phyloP scores from a whole-genome alignment of 2,329 filamentous ascomycete genomes.

The Periconia digitata region DNA sequence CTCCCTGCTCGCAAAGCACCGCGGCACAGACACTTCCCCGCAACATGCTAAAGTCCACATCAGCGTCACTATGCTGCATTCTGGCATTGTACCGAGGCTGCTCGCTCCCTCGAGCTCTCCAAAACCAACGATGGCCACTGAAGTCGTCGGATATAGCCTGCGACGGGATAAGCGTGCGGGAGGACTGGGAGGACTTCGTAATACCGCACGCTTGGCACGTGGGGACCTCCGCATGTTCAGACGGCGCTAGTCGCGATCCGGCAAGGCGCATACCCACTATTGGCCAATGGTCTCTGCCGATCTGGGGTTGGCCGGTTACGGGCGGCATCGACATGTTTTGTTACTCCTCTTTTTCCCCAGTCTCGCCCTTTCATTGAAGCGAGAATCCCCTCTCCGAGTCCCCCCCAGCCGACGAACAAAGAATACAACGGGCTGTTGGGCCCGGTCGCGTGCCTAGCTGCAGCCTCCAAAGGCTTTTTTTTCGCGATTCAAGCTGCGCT shows the following conservation, averaged over 20 bases:
- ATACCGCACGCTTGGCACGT: constrained; percentile 35
- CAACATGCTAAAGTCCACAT: constrained; percentile 14
- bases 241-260: background rate
- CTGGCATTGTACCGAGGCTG: constrained; percentile 31
- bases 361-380: too few relatives aligned
- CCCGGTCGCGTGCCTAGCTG: background rate
- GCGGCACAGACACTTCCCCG: background rate
- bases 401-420: background rate
- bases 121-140: background rate
- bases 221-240: constrained; percentile 22
- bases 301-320: constrained; percentile 2
- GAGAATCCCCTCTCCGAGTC: background rate
- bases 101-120: constrained; percentile 3
- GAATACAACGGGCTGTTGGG: background rate
- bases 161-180: constrained; percentile 1
- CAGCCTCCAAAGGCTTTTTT: too few relatives aligned
- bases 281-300: constrained; percentile 6
- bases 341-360: background rate
- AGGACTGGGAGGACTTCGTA: constrained; percentile 16
- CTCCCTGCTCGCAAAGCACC: background rate
- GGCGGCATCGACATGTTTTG: background rate
- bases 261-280: background rate
- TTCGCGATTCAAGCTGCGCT: too few relatives aligned
- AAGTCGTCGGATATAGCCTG: background rate
- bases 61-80: constrained; percentile 2